A percentile compares a stretch with the other conserved stretches of the same genome.
Evolutionary conservation across 2,329 filamentous ascomycete genomes (phyloP).

Genomic region (Penicillium brasilianum): DNA sequence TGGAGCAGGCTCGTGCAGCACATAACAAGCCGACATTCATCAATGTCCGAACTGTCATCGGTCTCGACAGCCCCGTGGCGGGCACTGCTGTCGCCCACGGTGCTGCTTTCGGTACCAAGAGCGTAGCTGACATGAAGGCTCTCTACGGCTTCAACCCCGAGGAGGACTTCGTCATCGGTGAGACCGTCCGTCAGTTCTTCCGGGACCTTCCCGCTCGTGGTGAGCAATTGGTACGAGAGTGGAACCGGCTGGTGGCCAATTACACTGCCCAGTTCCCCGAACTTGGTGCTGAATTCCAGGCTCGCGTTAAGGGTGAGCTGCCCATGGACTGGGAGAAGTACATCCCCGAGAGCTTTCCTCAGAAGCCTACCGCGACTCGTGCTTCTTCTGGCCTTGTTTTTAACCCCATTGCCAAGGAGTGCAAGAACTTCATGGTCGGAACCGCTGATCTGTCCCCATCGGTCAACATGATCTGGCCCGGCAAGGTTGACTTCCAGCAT

Average conservation of each 20-base stretch:
- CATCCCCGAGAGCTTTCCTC: conserved; percentile 57
- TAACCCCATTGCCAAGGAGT: conserved; percentile 57
- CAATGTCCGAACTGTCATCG: conserved; percentile 63
- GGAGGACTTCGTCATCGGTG: conserved; percentile 52
- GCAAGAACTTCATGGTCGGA: conserved; percentile 59
- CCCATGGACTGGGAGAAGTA: conserved; percentile 56
- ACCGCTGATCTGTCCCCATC: conserved; percentile 60
- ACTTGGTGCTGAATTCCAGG: conserved; percentile 55
- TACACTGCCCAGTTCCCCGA: conserved; percentile 55
- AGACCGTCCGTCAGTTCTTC: conserved; percentile 60
- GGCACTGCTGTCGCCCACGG: conserved; percentile 61
- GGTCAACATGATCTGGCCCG: conserved; percentile 61
- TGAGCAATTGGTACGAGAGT: conserved; percentile 53
- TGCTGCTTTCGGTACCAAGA: conserved; percentile 60
- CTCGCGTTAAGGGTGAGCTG: conserved; percentile 56
- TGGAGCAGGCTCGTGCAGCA: conserved; percentile 52
- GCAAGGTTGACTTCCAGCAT: conserved; percentile 58
- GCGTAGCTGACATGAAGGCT: conserved; percentile 62
- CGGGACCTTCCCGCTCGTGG: conserved; percentile 54
- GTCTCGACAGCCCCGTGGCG: conserved; percentile 54
- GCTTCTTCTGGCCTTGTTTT: conserved; percentile 55
- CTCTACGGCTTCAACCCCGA: conserved; percentile 57
- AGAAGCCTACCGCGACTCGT: conserved; percentile 57
- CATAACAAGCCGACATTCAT: conserved; percentile 62
- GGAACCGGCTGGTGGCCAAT: conserved; percentile 52